These are phyloP conservation scores for Puccinia novopanici DNA, from an alignment of 1,284 basidiomycete genomes.

Conservation along the genomic window DNA sequence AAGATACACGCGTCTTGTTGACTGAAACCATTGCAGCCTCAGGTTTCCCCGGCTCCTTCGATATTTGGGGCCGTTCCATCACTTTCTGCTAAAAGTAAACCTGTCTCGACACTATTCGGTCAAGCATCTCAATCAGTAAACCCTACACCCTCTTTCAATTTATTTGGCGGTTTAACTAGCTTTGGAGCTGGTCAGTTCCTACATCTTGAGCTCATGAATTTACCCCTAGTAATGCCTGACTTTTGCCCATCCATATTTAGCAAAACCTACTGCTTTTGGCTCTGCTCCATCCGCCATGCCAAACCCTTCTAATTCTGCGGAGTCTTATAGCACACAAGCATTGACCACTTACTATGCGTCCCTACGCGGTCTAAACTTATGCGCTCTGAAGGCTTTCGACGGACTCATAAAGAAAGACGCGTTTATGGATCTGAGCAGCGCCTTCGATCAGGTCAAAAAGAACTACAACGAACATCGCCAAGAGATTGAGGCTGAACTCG, in stretches of 20 bases:
- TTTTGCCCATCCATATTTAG: neutral
- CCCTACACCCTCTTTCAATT: neutral
- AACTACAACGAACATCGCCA: conserved; percentile 34
- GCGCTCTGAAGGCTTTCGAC: conserved; percentile 20
- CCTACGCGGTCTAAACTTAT: conserved; percentile 45
- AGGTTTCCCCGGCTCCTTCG: neutral
- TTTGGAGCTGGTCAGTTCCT: neutral
- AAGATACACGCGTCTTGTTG: neutral
- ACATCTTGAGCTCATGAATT: neutral
- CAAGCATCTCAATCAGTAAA: conserved; percentile 4
- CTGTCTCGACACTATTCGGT: neutral
- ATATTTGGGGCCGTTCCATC: neutral
- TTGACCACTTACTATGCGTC: conserved; percentile 36
- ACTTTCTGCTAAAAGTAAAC: neutral
- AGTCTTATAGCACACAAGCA: conserved; percentile 1
- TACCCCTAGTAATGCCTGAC: neutral
- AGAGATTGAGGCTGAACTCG: conserved; percentile 15
- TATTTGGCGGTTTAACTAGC: conserved; percentile 9
- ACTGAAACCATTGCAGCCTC: too few species aligned
- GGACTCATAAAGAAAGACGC: conserved; percentile 29
- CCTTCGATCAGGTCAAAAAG: conserved; percentile 28
- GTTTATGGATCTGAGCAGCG: conserved; percentile 17
- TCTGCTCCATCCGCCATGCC: neutral
- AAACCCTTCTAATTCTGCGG: neutral
- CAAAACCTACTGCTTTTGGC: conserved; percentile 17